These are phyloP conservation scores for Talaromyces adpressus DNA, from an alignment of 495 filamentous ascomycete species.

Conservation along the genomic window DNA sequence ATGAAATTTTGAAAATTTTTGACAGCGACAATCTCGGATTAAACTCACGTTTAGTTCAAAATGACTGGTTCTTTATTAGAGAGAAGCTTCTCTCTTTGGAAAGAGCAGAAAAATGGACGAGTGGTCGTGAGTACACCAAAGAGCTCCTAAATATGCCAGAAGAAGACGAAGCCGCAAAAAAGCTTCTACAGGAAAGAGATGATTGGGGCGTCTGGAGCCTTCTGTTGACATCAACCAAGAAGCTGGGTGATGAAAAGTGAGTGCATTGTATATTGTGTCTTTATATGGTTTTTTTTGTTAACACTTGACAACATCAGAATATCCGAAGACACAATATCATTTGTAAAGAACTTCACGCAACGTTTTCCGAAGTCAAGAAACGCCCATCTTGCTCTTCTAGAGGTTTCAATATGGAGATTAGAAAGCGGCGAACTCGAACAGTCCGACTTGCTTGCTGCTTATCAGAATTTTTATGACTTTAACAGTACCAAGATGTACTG, in stretches of 20 bases:
- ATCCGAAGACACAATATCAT: conserved; percentile 21
- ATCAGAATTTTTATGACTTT: conserved; percentile 41
- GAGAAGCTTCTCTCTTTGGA: conserved; percentile 38
- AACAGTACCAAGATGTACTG: conserved; percentile 45
- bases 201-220: conserved; percentile 54
- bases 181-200: conserved; percentile 36
- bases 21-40: conserved; percentile 44
- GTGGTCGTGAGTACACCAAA: conserved; percentile 36
- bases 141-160: conserved; percentile 30
- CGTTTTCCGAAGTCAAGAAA: conserved; percentile 39
- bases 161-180: conserved; percentile 19
- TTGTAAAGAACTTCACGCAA: conserved; percentile 29
- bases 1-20: conserved; percentile 44
- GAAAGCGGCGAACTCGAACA: conserved; percentile 23
- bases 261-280: conserved; percentile 2
- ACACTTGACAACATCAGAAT: conserved; percentile 15
- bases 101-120: conserved; percentile 38
- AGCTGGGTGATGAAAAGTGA: conserved; percentile 28
- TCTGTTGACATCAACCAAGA: conserved; percentile 21
- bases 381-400: conserved; percentile 36
- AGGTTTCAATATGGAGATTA: conserved; percentile 19
- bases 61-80: conserved; percentile 43
- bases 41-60: conserved; percentile 42
- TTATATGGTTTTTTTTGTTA: not conserved
- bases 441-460: conserved; percentile 32